Evolutionary conservation across 768 basidiomycete species (phyloP), one percentile per base, ranked within the genome.

Genomic region (Kwoniella pini): DNA sequence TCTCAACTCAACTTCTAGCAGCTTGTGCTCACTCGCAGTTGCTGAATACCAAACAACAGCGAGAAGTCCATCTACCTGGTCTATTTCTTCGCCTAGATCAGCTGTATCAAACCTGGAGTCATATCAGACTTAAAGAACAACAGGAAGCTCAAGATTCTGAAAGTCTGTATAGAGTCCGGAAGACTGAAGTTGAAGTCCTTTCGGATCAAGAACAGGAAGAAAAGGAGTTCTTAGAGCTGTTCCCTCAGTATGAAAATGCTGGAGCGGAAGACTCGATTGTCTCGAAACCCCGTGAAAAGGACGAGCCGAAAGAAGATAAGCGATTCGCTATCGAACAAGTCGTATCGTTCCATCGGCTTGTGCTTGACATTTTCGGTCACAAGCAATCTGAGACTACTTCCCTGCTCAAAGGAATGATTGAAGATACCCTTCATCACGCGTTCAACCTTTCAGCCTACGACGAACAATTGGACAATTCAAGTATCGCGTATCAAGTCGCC

Each of bases 161-260:
- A 26, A 88, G 89, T 21, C 79, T 98, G 2, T 99, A 98, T 80
- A 86, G 88, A 24, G 81, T 82, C 46, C 85, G 83, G 38, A 82
- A 82, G 42, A 72, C 82, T 24, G 82, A 85, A 13, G 79, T 88
- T 46, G 80, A 83, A 27, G 82, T 82, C 27, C 76, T 82, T 10
- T 83, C 82, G 12, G 93, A 94, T 60, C 85, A 84, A 4, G 88
- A 91, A 69, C 72, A 84, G 36, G 91, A 96, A 72, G 89, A 89
- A 75, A 82, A 82, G 63, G 96, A 98, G 67, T 91, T 98, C 70
- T 79, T 86, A 44, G 80, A 84, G 4, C 76, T 98, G 27, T 99
- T 99, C 78, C 96, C 96, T 12, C 50, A 64, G 48, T 78, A 71
- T 46, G 85, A 85, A 11, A 62, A 69, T 15, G 62, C 65, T 0